Conservation (phyloP, 78 protist genomes). For the Parvularia atlantis region DNA sequence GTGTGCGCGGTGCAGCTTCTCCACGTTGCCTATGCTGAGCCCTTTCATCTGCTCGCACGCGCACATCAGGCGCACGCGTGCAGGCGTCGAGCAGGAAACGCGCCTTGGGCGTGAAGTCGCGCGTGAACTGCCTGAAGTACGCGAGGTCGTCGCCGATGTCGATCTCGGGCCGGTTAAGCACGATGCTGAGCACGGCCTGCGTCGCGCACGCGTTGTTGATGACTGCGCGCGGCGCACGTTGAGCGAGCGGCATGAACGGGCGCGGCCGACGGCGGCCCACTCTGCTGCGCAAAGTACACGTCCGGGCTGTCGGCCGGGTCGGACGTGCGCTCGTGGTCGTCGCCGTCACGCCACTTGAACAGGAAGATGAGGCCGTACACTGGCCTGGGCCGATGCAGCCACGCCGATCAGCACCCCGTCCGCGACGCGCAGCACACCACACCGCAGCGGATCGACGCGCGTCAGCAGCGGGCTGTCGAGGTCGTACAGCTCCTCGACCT, state of each 20-base stretch:
- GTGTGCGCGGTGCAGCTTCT: conserved; percentile 59
- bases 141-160: conserved; percentile 72
- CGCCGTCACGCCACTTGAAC: conserved; percentile 70
- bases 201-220: conserved; percentile 95
- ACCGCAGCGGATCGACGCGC: background rate
- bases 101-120: conserved; percentile 58
- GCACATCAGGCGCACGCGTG: too few relatives aligned
- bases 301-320: conserved; percentile 1
- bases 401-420: too few relatives aligned
- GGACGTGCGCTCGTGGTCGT: conserved; percentile 21
- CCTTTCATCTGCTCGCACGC: conserved; percentile 48
- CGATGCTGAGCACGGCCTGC: conserved; percentile 92
- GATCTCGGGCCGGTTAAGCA: conserved; percentile 60
- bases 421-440: background rate
- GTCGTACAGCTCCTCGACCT: conserved; percentile 79
- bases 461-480: conserved; percentile 59
- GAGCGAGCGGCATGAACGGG: background rate
- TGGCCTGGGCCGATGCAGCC: too few relatives aligned
- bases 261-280: background rate
- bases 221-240: conserved; percentile 6
- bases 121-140: conserved; percentile 50
- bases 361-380: conserved; percentile 85
- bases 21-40: conserved; percentile 60
- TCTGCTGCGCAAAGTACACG: conserved; percentile 82
- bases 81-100: too few relatives aligned